Base-by-base conservation (phyloP, 106 monocot genomes). In the Platanthera zijinensis region DNA sequence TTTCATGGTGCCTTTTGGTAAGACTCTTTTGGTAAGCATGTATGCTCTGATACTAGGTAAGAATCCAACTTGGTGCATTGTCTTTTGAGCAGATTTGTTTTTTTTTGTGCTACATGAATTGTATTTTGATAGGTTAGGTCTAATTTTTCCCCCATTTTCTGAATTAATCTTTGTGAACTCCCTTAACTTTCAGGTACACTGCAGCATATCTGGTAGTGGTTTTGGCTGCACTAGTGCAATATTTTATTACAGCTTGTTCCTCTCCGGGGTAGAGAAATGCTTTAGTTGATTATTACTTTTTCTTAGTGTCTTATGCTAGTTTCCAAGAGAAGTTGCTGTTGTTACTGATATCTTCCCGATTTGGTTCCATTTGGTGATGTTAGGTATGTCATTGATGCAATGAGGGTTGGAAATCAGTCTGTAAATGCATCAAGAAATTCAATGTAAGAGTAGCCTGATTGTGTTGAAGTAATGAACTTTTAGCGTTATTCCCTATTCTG, bases 381-480 rank as follows among this genome's bases (percentile, higher is more conserved):
- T 69, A 96, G 95, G 74, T 96, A 89, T 80, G 92, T 93, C 39
- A 74, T 89, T 52, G 96, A 93, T 80, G 90, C 81, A 61, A 91
- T 96, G 83, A 83, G 78, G 21, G 76, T 74, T 50, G 80, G 79
- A 50, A 81, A 84, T 79, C 84, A 62, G 76, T 82, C 74, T 76
- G 39, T 82, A 73, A 83, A 83, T 57, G 75, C 83, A 28, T 74
- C 71, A 2, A 76, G 59, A 48, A 77, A 54, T 75, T 87, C 87
- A 81, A 90, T 77, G 95, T 96, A 90, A 79, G 83, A 13, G 74
- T 71, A 52, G 53, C 69, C 47, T 77, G 57, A 47, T 4, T 25
- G 52, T 70, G 39, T 71, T 5, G 18, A 71, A 19, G 28, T 48
- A 0, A 3, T 46, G 32, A 48, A 32, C 5, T 73, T 28, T 51